Evolutionary conservation across 2,329 filamentous ascomycete genomes (phyloP).

Genomic region (Teratosphaeria epicoccoides): DNA sequence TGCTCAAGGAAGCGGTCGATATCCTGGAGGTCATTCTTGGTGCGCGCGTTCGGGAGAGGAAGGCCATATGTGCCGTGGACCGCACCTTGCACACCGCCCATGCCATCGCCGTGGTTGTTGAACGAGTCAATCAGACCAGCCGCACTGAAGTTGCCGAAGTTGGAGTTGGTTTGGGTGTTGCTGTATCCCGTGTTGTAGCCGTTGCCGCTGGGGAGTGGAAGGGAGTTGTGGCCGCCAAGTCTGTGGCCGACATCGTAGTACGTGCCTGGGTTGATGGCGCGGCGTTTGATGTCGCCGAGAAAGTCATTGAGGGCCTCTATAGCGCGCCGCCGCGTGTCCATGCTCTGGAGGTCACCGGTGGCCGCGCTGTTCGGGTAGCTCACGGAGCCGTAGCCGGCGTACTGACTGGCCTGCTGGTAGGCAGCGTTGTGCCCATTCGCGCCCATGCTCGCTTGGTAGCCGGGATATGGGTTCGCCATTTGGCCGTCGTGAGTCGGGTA

Average conservation of each 20-base stretch:
- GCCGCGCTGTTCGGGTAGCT: conserved; percentile 37
- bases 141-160: conserved; percentile 20
- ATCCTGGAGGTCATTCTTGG: conserved; percentile 85
- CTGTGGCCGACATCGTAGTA: conserved; percentile 87
- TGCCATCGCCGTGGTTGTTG: conserved; percentile 26
- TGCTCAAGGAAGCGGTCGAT: conserved; percentile 93
- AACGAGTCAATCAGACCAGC: conserved; percentile 27
- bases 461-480: conserved; percentile 22
- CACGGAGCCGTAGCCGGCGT: conserved; percentile 30
- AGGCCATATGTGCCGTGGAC: conserved; percentile 75
- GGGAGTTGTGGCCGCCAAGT: conserved; percentile 56
- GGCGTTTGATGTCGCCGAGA: conserved; percentile 84
- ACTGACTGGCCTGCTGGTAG: conserved; percentile 22
- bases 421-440: conserved; percentile 13
- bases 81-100: conserved; percentile 39
- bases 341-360: conserved; percentile 27
- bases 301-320: conserved; percentile 87
- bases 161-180: conserved; percentile 14
- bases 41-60: conserved; percentile 79
- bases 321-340: conserved; percentile 66
- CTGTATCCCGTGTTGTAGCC: conserved; percentile 31
- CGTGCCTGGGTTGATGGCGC: conserved; percentile 77
- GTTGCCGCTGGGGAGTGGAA: conserved; percentile 30
- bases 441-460: conserved; percentile 21
- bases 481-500: conserved; percentile 20